Conservation (phyloP, 768 basidiomycete species). For the Xanthoconium stramineum region DNA sequence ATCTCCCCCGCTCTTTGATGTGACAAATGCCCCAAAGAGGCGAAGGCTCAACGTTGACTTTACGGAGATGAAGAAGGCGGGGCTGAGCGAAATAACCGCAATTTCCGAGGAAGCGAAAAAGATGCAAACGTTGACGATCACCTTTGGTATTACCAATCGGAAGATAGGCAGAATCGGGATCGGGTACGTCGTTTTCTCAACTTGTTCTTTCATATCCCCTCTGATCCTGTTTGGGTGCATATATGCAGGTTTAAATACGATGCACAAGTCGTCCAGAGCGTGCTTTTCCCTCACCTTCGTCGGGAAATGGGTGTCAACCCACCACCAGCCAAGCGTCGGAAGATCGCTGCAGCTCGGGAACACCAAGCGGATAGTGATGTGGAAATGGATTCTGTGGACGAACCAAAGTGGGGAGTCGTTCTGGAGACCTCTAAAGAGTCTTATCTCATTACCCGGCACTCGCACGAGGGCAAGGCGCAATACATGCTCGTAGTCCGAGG, state of each 20-base stretch:
- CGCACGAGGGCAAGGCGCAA: conserved; percentile 6
- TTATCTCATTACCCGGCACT: conserved; percentile 18
- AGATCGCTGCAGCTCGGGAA: conserved; percentile 10
- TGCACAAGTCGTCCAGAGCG: conserved; percentile 38
- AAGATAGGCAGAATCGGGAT: conserved; percentile 35
- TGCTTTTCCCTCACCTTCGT: conserved; percentile 41
- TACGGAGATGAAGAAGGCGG: conserved; percentile 18
- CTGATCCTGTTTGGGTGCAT: background rate
- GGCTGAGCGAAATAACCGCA: conserved; percentile 18
- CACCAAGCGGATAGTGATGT: conserved; percentile 6
- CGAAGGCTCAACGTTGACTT: conserved; percentile 25
- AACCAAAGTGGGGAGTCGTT: conserved; percentile 17
- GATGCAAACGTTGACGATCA: conserved; percentile 45
- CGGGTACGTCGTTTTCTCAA: conserved; percentile 38
- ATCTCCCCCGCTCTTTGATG: conserved; percentile 28
- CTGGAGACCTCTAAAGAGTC: conserved; percentile 25
- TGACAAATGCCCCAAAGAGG: conserved; percentile 36
- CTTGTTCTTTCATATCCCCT: background rate
- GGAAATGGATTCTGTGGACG: conserved; percentile 10
- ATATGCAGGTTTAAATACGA: conserved; percentile 51
- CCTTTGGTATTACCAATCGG: conserved; percentile 40
- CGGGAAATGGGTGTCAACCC: conserved; percentile 13
- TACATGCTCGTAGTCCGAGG: conserved; percentile 21
- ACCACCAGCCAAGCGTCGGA: conserved; percentile 28
- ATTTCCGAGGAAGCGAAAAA: conserved; percentile 38